Base-by-base conservation (phyloP, 2,329 filamentous ascomycete species). In the Trichoderma cornu-damae region DNA sequence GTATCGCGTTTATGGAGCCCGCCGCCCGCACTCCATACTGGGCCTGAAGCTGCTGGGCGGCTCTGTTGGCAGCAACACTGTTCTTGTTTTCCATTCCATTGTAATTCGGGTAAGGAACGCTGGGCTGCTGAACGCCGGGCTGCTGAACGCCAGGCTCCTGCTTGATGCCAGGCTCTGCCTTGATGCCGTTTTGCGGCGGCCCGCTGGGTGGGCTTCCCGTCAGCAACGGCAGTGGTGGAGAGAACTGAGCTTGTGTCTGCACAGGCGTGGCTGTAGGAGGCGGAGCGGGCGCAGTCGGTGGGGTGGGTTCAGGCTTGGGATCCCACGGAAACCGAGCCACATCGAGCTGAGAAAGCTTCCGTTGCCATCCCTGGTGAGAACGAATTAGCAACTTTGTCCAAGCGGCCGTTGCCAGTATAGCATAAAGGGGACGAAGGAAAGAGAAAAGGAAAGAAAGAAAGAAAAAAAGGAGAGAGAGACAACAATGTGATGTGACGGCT, bases 241-340 rank as follows among this genome's bases (percentile, higher is more conserved):
- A 62, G 57, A 70, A 72, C 48, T 69, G 68, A 51, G 67, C 63
- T 61, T 71, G 69, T 6, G 66, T 38, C 48, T 71, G 68, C 12
- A 61, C 58, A 34, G 66, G 65, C 12, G 61, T 58, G 24, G 64
- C 57, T 26, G 66, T 51, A 42, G 64, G 60, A 43, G 67, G 58
- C 22, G 64, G 61, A 64, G 69, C 48, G 68, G 73, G 61, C 67
- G 74, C 68, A 71, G 67, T 61, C 62, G 68, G 63, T 20, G 67
- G 63, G 14, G 69, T 63, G n/a, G 83, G 81, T 52, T 88, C 86
- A 49, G 88, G 87, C 69, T 88, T 86, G 42, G 94, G 93, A 69
- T 99, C 94, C 94, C 94, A 99, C 9, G 94, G 93, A 70, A 97
- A 96, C 58, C 83, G 79, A 59, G 94, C 94, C 61, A 97, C 87